Evolutionary conservation across 768 basidiomycete genomes (phyloP), one percentile per base, ranked within the genome.

Genomic region (Tylopilus vinaceipallidus): DNA sequence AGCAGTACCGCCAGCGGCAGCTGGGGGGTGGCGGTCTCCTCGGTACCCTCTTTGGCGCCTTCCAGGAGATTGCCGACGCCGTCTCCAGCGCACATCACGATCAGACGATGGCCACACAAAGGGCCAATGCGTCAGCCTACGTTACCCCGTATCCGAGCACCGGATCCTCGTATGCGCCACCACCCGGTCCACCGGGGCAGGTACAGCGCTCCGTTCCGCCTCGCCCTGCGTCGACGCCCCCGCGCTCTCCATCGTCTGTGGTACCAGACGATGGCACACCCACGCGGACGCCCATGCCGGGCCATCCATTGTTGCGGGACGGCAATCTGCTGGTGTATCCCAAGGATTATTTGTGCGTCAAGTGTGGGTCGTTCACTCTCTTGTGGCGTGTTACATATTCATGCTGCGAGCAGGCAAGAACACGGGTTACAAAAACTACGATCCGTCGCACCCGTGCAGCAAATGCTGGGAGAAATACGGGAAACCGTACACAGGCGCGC

Each of bases 401-500:
- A 55, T n/a, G 8, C 16, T 16, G n/a, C 10, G 27, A 2, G 8
- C 43, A 91, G 89, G 89, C 57, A 71, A 72, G 33, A 91, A 92
- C 63, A 80, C 77, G 1, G 89, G 90, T 3, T 91, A 83, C 69
- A 88, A 88, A 65, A 72, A 77, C 49, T 71, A 70, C 32, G 86
- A 91, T 63, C 86, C 86, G 0, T 62, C 73, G 2, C 71, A 81
- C 48, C 85, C 88, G 6, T 91, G 90, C 60, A 72, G 74, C 50
- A 79, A 77, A 48, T 92, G 91, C 70, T 92, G 89, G 90, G 69
- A 75, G 6, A 83, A 82, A 56, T 84, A 84, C 65, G 75, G 76
- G 1, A 81, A 78, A 55, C 72, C 76, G 0, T 91, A 82, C 65
- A 60, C 72, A 0, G 85, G 85, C 3, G 78, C 85, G 5, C 67